Percentiles rank a stretch among this genome's conserved stretches.
Evolutionary conservation across 768 basidiomycete genomes (phyloP).

Genomic region (Cyclocybe cylindracea): DNA sequence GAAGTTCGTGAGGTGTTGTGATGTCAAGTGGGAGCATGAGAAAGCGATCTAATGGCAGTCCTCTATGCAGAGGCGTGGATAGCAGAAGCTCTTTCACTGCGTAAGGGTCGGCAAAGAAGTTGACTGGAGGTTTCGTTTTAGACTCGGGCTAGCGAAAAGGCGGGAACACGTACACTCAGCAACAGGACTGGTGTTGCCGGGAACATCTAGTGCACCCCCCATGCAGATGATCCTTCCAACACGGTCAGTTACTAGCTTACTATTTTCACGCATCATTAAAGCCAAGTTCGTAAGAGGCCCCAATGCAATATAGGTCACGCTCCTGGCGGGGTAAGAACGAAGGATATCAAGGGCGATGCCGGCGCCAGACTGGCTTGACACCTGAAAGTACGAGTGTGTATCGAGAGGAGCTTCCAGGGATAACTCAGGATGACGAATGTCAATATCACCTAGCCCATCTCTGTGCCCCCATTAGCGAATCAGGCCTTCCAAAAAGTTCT

Average conservation of each 20-base stretch:
- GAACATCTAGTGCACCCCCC: slow-evolving; percentile 93
- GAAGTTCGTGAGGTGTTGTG: slow-evolving; percentile 77
- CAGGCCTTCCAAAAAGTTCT: neutral
- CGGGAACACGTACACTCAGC: slow-evolving; percentile 71
- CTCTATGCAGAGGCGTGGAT: slow-evolving; percentile 33
- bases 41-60: slow-evolving; percentile 67
- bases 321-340: slow-evolving; percentile 45
- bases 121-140: slow-evolving; percentile 48
- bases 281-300: slow-evolving; percentile 86
- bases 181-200: slow-evolving; percentile 80
- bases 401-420: slow-evolving; percentile 28
- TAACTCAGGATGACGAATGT: slow-evolving; percentile 66
- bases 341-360: slow-evolving; percentile 61
- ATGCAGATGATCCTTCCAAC: slow-evolving; percentile 83
- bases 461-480: slow-evolving; percentile 32
- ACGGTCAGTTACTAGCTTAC: slow-evolving; percentile 49
- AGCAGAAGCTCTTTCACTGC: slow-evolving; percentile 73
- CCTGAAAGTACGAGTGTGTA: slow-evolving; percentile 45
- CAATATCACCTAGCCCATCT: slow-evolving; percentile 69
- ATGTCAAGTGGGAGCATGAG: slow-evolving; percentile 79
- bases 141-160: neutral
- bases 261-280: slow-evolving; percentile 55
- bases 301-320: slow-evolving; percentile 70
- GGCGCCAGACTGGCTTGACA: slow-evolving; percentile 46
- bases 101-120: slow-evolving; percentile 86